Percentiles rank a stretch among this genome's conserved stretches.
phyloP scores from a whole-genome alignment of 257 asterid genomes.

The Thymus mandschuricus region DNA sequence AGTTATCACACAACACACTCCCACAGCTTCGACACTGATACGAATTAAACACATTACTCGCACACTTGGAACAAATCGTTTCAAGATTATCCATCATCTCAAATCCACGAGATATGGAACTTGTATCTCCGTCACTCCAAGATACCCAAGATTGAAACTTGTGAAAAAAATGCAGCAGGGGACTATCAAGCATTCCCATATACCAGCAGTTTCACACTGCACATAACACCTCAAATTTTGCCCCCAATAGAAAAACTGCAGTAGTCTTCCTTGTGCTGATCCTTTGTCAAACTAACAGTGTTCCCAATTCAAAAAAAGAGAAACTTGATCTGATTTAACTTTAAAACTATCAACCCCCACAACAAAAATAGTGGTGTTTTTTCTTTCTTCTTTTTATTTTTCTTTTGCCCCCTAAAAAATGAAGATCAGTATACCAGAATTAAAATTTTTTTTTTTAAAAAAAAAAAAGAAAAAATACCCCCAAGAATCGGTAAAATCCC shows the following conservation, averaged over 20 bases:
- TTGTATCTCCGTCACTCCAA: slow-evolving; percentile 47
- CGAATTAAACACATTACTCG: slow-evolving; percentile 43
- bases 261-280: slow-evolving; percentile 29
- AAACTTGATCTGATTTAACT: slow-evolving; percentile 42
- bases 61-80: slow-evolving; percentile 52
- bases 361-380: slow-evolving; percentile 63
- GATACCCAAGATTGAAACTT: slow-evolving; percentile 69
- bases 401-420: slow-evolving; percentile 32
- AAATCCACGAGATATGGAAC: slow-evolving; percentile 37
- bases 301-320: slow-evolving; percentile 22
- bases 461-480: slow-evolving; percentile 33
- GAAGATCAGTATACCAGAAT: slow-evolving; percentile 35
- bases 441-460: not conserved
- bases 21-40: slow-evolving; percentile 70
- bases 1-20: slow-evolving; percentile 56
- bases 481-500: slow-evolving; percentile 41
- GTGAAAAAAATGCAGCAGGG: slow-evolving; percentile 58
- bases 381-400: slow-evolving; percentile 16
- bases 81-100: slow-evolving; percentile 46
- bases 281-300: slow-evolving; percentile 20
- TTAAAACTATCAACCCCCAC: slow-evolving; percentile 68
- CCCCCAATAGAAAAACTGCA: slow-evolving; percentile 21
- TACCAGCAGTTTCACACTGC: slow-evolving; percentile 49
- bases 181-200: slow-evolving; percentile 72
- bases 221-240: slow-evolving; percentile 31